Base-by-base conservation (phyloP, 1,284 basidiomycete genomes). In the Papiliotrema nemorosa region DNA sequence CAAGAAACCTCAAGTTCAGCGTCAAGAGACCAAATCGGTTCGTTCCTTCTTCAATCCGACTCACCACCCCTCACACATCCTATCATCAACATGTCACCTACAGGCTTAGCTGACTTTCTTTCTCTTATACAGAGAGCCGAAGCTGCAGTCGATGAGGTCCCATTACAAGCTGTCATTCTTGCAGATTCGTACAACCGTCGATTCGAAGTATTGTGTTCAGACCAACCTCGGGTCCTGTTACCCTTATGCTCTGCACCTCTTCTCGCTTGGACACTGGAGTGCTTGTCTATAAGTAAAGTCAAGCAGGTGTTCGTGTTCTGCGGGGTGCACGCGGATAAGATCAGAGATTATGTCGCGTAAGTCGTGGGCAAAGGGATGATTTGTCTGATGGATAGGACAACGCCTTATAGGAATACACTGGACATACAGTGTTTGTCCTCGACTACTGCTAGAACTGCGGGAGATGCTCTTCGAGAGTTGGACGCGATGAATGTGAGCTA, bases 391-490 rank as follows among this genome's bases (percentile, higher is more conserved):
- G 10, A 13, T 27, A 71, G 69, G 13, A 51, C 58, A 9, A 67
- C 68, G 3, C 64, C 67, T 0, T 72, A 63, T 38, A 80, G 80
- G 50, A 82, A 83, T 34, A 86, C 86, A 9, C 81, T 93, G 67
- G 88, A 87, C 75, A 90, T 96, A 57, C 83, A 87, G 39, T 87
- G 90, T 49, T 86, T 96, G 57, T 81, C 91, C 61, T 90, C 88
- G 18, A 86, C 88, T 49, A 85, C 89, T 64, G 92, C 91, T 2
- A 87, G 86, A 71, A 91, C 91, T 2, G 85, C 90, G 0, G 94
- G 96, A 13, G 96, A 98, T 72, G 92, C 92, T 27, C 84, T 99
- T 80, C 85, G 96, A 55, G 93, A 98, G 74, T 85, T 97, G 59
- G 97, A 98, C 76, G 88, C 87, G 46, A 88, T 89, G 73, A 57